These are phyloP conservation scores for Pyrenophora seminiperda DNA, from an alignment of 2,329 filamentous ascomycete species.

Conservation along the genomic window DNA sequence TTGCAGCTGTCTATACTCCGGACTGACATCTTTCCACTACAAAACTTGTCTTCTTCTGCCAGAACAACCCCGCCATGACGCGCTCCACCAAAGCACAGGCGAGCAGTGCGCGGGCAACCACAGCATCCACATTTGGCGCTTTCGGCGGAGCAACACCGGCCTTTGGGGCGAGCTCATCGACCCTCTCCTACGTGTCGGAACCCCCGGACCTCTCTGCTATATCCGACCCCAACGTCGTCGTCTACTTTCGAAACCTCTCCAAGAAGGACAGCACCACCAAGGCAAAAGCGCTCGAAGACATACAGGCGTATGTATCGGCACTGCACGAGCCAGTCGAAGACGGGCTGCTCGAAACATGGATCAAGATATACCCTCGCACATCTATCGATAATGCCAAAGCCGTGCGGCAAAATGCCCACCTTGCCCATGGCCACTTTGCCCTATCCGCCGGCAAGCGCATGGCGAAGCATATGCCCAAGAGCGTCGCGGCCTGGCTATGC, in stretches of 20 bases:
- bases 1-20: too few species aligned
- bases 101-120: conserved; percentile 65
- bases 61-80: conserved; percentile 54
- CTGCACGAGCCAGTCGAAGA: conserved; percentile 72
- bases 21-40: background rate
- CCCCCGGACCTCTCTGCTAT: conserved; percentile 79
- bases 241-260: conserved; percentile 87
- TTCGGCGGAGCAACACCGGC: conserved; percentile 50
- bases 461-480: conserved; percentile 74
- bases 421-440: conserved; percentile 68
- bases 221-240: conserved; percentile 78
- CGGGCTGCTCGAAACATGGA: conserved; percentile 84
- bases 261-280: conserved; percentile 96
- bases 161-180: conserved; percentile 59
- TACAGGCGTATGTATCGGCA: conserved; percentile 68
- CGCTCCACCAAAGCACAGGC: conserved; percentile 66
- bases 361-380: conserved; percentile 82
- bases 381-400: conserved; percentile 89
- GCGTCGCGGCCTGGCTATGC: conserved; percentile 89
- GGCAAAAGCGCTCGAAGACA: conserved; percentile 84
- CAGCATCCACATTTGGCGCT: conserved; percentile 47
- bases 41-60: background rate
- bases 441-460: conserved; percentile 75
- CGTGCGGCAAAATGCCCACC: conserved; percentile 85
- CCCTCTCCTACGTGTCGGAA: conserved; percentile 84